Base-by-base conservation (phyloP, 2,329 filamentous ascomycete genomes). In the Phyllosticta citriasiana region DNA sequence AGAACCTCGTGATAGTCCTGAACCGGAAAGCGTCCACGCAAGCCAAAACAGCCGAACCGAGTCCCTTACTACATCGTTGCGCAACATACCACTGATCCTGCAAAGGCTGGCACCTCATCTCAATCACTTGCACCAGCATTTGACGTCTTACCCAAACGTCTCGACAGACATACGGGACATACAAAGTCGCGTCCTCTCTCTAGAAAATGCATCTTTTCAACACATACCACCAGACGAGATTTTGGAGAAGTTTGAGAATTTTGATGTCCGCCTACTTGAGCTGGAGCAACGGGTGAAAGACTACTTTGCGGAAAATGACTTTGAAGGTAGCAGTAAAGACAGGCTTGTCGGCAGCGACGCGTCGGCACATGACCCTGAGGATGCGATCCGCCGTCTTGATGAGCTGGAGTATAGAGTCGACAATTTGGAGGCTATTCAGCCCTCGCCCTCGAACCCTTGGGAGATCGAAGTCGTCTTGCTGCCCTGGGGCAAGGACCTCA, bases 401-500 rank as follows among this genome's bases (percentile, higher is more conserved):
- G 72, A 72, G 40, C 74, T 84, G 9, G 80, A 82, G 64, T 72
- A 75, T 24, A 74, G 78, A 4, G 64, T 81, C 4, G 67, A 77
- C 30, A 77, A 82, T 53, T 76, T 89, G 9, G 85, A 88, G 70
- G 79, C 80, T 5, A 76, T 81, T 9, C 72, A 84, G 30, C 88
- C 88, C n/a, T 84, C 87, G 0, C 77, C 78, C 27, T 73, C 75
- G 52, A 79, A 82, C 51, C 87, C 88, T 0, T 91, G 88, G 87
- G 83, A 88, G 65, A 76, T 93, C 1, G 88, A 92, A 68, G 86
- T 92, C 56, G 84, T 92, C 1, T 84, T 91, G 62, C 71, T 92
- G 7, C 89, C 89, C 1, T 93, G 89, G 70, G 81, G 81, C 4
- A 72, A 76, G 52, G 71, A 78, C n/a, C 68, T 84, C 24, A 76